These are phyloP conservation scores for Naganishia kalamii DNA, from an alignment of 768 basidiomycete species.

Conservation along the genomic window DNA sequence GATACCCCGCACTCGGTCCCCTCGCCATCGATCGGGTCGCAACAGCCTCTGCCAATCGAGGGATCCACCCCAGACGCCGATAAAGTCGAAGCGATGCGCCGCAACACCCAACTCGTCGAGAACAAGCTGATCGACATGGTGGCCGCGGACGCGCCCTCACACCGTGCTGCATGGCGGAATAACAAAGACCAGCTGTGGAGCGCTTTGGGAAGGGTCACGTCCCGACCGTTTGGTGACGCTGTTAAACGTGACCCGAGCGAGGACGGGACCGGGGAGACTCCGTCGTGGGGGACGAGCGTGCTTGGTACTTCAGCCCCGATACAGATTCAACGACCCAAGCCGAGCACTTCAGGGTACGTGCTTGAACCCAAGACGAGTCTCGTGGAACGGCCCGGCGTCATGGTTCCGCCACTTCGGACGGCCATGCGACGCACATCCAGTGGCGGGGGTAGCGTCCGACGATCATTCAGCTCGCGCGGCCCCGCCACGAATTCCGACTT, in stretches of 20 bases:
- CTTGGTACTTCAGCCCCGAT: constrained; percentile 42
- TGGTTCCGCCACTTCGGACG: constrained; percentile 39
- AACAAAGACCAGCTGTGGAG: constrained; percentile 24
- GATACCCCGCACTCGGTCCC: constrained; percentile 23
- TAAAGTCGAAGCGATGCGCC: constrained; percentile 6
- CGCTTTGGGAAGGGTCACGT: constrained; percentile 9
- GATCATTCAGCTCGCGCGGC: neutral
- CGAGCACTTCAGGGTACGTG: neutral
- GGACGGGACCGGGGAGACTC: constrained; percentile 6
- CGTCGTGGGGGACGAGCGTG: constrained; percentile 19
- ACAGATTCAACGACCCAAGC: constrained; percentile 30
- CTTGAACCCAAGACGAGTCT: constrained; percentile 39
- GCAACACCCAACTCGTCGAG: constrained; percentile 34
- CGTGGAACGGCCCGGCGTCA: constrained; percentile 33
- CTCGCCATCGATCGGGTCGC: neutral
- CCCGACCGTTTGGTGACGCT: neutral
- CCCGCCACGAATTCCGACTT: neutral
- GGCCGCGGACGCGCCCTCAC: constrained; percentile 42
- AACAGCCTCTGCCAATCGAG: neutral
- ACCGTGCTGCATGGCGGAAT: constrained; percentile 39
- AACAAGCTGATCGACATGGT: constrained; percentile 39
- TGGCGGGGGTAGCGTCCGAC: neutral
- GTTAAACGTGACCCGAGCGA: neutral
- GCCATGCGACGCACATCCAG: constrained; percentile 27
- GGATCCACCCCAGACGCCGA: constrained; percentile 7